Base-by-base conservation (phyloP, 352 stramenopile species). In the Hyaloperonospora brassicae region DNA sequence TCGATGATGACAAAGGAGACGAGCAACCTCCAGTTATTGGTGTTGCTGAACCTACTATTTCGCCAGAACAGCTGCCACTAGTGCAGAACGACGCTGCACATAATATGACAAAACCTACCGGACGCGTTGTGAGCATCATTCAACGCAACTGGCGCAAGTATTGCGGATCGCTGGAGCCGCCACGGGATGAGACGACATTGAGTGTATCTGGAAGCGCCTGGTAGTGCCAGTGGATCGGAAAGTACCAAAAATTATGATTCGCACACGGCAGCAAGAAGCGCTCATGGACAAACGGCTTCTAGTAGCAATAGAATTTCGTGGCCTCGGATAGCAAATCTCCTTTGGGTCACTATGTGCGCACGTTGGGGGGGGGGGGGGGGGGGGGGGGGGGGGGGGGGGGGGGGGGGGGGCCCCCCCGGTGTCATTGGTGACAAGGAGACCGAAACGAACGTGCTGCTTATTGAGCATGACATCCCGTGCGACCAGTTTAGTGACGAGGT, bases 391-490 rank as follows among this genome's bases (percentile, higher is more conserved):
- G n/a, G n/a, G n/a, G n/a, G n/a, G n/a, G n/a, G n/a, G n/a, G n/a
- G n/a, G n/a, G n/a, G n/a, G n/a, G n/a, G n/a, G n/a, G n/a, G n/a
- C n/a, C n/a, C n/a, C n/a, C n/a, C n/a, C n/a, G 97, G 97, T n/a
- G 71, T 86, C 12, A 92, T 96, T 53, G 96, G 96, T 11, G 95
- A 97, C 63, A 98, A 98, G 62, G 93, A 98, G 62, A 97, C 95
- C 2, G 97, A 99, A 73, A 90, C 84, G 2, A 88, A 83, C 44
- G 95, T 99, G 36, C 66, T 99, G 21, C 66, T 99, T 11, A 88
- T 97, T 5, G 92, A 99, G 66, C 94, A 98, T 68, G 86, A 98
- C 44, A 98, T 99, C 67, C 93, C 96, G 2, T 86, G 73, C 31
- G 68, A 77, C 43, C 56, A 88, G 50, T 91, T 91, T 64, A 89